phyloP scores from a whole-genome alignment of 768 basidiomycete species.

The Suillus ampliporus region DNA sequence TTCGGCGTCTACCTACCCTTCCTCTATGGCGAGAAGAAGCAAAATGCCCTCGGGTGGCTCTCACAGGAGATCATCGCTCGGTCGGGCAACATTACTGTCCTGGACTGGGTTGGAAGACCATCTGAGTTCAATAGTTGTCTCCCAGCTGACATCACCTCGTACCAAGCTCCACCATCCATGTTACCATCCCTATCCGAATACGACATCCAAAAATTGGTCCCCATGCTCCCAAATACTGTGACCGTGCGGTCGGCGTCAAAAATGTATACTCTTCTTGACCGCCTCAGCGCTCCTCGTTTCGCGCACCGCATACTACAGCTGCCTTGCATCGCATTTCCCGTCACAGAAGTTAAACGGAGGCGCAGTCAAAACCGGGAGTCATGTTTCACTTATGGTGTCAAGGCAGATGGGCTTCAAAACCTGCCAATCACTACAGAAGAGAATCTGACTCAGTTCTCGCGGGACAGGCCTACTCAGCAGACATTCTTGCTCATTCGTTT shows the following conservation, averaged over 20 bases:
- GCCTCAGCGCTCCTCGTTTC: background rate
- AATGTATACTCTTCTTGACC: background rate
- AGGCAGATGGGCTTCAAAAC: background rate
- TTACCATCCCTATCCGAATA: background rate
- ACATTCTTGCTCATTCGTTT: background rate
- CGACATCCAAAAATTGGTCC: background rate
- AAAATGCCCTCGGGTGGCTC: background rate
- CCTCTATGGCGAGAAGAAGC: background rate
- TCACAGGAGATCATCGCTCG: background rate
- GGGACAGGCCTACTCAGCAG: background rate
- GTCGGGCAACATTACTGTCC: background rate
- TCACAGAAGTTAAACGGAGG: background rate
- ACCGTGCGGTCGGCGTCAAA: background rate
- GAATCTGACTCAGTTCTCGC: background rate
- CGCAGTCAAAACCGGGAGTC: background rate
- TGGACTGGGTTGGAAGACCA: conserved; percentile 2
- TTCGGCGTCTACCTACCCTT: background rate
- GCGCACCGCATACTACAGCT: background rate
- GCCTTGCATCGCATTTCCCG: background rate
- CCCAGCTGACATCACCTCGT: conserved; percentile 3
- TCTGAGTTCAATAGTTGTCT: background rate
- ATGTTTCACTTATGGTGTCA: background rate
- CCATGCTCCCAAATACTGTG: background rate
- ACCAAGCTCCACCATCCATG: background rate
- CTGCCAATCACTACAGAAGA: background rate